Base-by-base conservation (phyloP, 768 basidiomycete genomes). In the Russula emetica region DNA sequence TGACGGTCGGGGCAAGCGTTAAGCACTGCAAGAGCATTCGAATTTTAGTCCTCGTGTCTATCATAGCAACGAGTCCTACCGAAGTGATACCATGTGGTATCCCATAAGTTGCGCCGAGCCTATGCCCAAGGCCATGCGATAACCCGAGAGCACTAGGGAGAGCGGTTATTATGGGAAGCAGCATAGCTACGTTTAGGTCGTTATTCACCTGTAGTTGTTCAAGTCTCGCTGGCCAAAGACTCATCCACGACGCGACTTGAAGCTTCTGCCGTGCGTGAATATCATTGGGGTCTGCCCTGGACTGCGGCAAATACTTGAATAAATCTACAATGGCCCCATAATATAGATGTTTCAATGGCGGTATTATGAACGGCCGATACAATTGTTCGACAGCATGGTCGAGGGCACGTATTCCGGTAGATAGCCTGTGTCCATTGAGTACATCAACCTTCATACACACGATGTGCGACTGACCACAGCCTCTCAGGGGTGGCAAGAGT, bases 41-140 rank as follows among this genome's bases (percentile, higher is more conserved):
- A 57, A 9, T 26, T 50, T 34, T 40, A 30, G 28, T 49, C 7
- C 14, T 26, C 5, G 59, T 26, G 8, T 55, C 42, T 16, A 22
- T 22, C 44, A 47, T 13, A 7, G 40, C 14, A 22, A 30, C 16
- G 30, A 5, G 20, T 70, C 83, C 73, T 66, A 88, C 88, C n/a
- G 89, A 90, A 5, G 90, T 91, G 66, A 90, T 87, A 10, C 90
- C 90, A 71, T 93, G 90, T 24, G 89, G 87, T 61, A 93, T 90
- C 57, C 78, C 75, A 70, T 91, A 92, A 49, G 78, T 76, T 20
- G 88, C 88, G 3, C 89, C 90, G 13, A 90, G 79, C 69, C 80
- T 84, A 72, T 90, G 87, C 5, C 89, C 88, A 5, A 92, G 78
- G 3, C 84, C 76, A 73, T 92, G 90, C 30, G 89, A 91, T 22